Conservation (phyloP, 345 rosid species). For the Eucalyptus pauciflora region DNA sequence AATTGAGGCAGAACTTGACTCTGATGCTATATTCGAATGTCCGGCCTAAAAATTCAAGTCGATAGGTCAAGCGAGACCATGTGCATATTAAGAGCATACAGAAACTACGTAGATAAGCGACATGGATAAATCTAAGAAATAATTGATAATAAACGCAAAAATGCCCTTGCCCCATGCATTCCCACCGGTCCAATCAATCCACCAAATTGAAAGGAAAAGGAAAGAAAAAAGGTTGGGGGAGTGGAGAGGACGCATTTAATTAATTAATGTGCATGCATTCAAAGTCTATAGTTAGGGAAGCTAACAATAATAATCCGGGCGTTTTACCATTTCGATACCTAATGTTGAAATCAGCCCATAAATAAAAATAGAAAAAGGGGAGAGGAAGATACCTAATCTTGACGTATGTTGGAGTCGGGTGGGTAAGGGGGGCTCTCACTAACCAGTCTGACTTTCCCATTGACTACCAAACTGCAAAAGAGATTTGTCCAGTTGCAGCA, state of each 20-base stretch:
- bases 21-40: not conserved
- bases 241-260: not conserved
- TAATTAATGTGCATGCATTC: not conserved
- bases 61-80: not conserved
- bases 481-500: not conserved
- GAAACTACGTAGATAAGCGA: not conserved
- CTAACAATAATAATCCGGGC: slow-evolving; percentile 11
- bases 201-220: not conserved
- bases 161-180: slow-evolving; percentile 15
- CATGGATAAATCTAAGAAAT: not conserved
- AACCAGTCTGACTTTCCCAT: not conserved
- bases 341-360: not conserved
- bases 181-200: not conserved
- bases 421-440: not conserved
- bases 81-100: not conserved
- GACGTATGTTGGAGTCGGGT: not conserved
- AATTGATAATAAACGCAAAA: not conserved
- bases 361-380: not conserved
- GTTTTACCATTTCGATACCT: not conserved
- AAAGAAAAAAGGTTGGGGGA: not conserved
- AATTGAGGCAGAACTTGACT: not conserved
- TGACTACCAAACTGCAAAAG: not conserved
- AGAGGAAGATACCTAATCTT: not conserved
- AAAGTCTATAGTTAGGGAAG: slow-evolving; percentile 37
- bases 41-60: not conserved